A percentile compares a stretch with the other conserved stretches of the same genome.
Evolutionary conservation across 352 stramenopile species (phyloP).

Genomic region (Pelagophyceae sp.): DNA sequence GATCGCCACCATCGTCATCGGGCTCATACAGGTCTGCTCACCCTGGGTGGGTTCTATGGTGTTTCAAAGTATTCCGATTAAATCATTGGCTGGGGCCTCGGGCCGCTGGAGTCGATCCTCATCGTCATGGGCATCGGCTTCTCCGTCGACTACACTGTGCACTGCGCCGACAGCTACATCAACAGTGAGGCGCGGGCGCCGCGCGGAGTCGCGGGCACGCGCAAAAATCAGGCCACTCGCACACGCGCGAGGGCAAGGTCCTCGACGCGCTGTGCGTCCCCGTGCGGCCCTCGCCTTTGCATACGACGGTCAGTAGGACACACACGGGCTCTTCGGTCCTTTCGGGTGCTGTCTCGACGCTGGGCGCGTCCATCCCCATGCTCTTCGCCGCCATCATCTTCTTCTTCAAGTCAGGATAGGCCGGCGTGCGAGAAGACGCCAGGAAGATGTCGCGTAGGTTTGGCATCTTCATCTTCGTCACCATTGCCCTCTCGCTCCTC

Average conservation of each 20-base stretch:
- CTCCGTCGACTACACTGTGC: conserved; percentile 40
- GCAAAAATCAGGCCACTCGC: no score
- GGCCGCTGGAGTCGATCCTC: conserved; percentile 35
- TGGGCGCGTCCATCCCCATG: conserved; percentile 33
- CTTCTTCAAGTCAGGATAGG: conserved; percentile 42
- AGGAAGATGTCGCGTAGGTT: no score
- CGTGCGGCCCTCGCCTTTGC: not conserved
- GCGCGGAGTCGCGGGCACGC: no score
- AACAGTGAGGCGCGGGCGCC: not conserved
- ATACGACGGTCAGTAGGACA: no score
- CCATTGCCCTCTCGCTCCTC: conserved; percentile 32
- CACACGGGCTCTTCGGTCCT: conserved; percentile 31
- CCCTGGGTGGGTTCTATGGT: no score
- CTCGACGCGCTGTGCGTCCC: not conserved
- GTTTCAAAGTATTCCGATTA: no score
- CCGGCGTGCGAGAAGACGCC: no score
- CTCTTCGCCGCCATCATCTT: conserved; percentile 31
- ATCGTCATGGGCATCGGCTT: conserved; percentile 42
- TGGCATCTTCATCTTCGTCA: conserved; percentile 36
- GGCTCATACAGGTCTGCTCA: conserved; percentile 31
- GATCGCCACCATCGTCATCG: conserved; percentile 37
- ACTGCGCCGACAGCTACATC: conserved; percentile 33
- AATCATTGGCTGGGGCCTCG: conserved; percentile 29
- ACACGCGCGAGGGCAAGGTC: no score
- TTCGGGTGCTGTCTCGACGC: conserved; percentile 36